These are phyloP conservation scores for Stachybotrys chartarum DNA, from an alignment of 2,329 filamentous ascomycete species.

Conservation along the genomic window DNA sequence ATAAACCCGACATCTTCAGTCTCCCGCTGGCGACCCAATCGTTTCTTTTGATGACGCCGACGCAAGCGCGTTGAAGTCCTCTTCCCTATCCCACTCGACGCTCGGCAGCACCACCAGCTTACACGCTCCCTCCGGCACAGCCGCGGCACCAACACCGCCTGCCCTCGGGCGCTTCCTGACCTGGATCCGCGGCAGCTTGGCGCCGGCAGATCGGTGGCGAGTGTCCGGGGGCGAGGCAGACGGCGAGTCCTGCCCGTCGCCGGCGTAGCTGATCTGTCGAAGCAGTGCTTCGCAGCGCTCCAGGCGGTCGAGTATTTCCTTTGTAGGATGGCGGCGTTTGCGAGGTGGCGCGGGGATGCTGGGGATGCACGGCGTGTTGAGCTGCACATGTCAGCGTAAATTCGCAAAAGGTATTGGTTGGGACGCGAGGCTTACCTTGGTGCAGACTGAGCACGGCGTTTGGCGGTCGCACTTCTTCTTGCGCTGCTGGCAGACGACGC, in stretches of 20 bases:
- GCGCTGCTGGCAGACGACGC: conserved; percentile 21
- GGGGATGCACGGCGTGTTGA: conserved; percentile 15
- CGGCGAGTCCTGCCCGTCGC: background rate
- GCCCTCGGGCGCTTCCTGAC: background rate
- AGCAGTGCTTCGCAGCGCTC: conserved; percentile 16
- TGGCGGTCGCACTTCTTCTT: conserved; percentile 25
- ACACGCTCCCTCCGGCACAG: background rate
- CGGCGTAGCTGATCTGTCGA: conserved; percentile 6
- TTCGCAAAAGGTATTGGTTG: background rate
- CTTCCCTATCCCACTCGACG: background rate
- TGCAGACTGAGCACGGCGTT: conserved; percentile 21
- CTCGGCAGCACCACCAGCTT: background rate
- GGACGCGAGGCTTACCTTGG: conserved; percentile 11
- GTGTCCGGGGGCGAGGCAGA: background rate
- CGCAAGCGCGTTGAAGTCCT: background rate
- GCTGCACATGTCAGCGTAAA: conserved; percentile 5
- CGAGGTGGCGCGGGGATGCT: conserved; percentile 19
- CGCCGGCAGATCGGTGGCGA: background rate
- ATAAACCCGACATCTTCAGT: background rate
- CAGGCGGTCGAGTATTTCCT: conserved; percentile 18
- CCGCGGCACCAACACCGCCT: too few relatives aligned
- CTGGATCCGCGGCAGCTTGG: background rate
- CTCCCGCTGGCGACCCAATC: background rate
- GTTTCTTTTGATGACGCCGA: background rate
- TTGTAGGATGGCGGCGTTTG: conserved; percentile 18